A percentile compares a stretch with the other conserved stretches of the same genome.
Evolutionary conservation across 306 rosid species (phyloP).

Genomic region (Mimosa pudica): DNA sequence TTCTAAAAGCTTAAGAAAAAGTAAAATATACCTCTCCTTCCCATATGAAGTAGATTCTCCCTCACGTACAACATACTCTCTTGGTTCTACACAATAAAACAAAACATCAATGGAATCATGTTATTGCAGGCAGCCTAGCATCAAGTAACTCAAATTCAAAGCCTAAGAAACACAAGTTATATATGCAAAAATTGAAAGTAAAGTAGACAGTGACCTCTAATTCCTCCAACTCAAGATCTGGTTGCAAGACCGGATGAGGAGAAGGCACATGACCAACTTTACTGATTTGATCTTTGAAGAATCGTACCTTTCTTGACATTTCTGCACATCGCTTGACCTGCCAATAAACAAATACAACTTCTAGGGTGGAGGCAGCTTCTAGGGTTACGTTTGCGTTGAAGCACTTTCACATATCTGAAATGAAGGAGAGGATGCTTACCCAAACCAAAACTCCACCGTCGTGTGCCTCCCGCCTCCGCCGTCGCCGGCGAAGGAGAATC

Average conservation of each 20-base stretch:
- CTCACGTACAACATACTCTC: conserved; percentile 74
- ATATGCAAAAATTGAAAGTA: conserved; percentile 21
- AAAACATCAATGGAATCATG: conserved; percentile 26
- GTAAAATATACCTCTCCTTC: conserved; percentile 81
- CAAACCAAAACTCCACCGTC: no score
- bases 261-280: conserved; percentile 78
- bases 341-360: conserved; percentile 38
- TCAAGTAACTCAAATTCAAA: conserved; percentile 35
- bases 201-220: conserved; percentile 70
- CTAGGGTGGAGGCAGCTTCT: no score
- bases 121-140: conserved; percentile 28
- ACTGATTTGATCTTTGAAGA: conserved; percentile 89
- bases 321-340: conserved; percentile 99
- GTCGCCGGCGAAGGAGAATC: no score
- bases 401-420: no score
- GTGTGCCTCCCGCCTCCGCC: no score
- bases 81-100: no score
- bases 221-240: conserved; percentile 80
- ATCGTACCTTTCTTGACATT: conserved; percentile 93
- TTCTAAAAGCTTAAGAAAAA: neutral
- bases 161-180: conserved; percentile 25
- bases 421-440: no score
- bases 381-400: no score
- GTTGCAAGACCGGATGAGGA: conserved; percentile 61
- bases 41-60: conserved; percentile 76